Conservation (phyloP, 2,329 filamentous ascomycete species). For the Trichoderma gracile region DNA sequence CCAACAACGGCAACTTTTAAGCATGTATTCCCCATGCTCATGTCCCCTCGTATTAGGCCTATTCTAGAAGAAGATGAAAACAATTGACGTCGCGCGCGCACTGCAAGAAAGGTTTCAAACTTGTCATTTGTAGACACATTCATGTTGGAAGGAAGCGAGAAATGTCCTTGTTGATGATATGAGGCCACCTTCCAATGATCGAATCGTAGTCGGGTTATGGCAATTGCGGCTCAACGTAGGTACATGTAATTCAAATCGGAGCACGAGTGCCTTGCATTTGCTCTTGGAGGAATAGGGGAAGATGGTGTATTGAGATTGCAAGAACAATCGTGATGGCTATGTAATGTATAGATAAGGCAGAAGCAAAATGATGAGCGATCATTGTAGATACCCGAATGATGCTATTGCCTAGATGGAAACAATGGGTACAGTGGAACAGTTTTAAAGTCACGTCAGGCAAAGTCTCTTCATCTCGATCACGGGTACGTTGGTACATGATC, state of each 20-base stretch:
- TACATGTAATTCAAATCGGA: constrained; percentile 9
- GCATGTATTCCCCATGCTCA: neutral
- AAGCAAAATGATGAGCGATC: neutral
- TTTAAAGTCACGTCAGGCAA: neutral
- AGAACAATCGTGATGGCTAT: neutral
- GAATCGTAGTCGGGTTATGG: neutral
- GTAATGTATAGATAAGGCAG: neutral
- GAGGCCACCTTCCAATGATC: neutral
- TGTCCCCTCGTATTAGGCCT: neutral
- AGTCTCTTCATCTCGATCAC: too few species aligned
- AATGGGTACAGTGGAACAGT: neutral
- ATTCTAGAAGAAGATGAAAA: neutral
- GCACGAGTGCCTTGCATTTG: neutral
- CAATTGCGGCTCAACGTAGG: neutral
- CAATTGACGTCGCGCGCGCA: neutral
- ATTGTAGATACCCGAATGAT: neutral
- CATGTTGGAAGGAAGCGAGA: neutral
- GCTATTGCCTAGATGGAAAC: neutral
- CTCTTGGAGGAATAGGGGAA: neutral
- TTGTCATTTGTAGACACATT: constrained; percentile 13
- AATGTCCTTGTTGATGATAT: neutral
- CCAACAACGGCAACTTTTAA: constrained; percentile 54
- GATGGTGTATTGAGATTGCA: neutral
- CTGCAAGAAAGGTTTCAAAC: neutral
- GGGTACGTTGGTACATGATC: neutral